phyloP scores from a whole-genome alignment of 305 asterid genomes.

The Fraxinus platypoda region DNA sequence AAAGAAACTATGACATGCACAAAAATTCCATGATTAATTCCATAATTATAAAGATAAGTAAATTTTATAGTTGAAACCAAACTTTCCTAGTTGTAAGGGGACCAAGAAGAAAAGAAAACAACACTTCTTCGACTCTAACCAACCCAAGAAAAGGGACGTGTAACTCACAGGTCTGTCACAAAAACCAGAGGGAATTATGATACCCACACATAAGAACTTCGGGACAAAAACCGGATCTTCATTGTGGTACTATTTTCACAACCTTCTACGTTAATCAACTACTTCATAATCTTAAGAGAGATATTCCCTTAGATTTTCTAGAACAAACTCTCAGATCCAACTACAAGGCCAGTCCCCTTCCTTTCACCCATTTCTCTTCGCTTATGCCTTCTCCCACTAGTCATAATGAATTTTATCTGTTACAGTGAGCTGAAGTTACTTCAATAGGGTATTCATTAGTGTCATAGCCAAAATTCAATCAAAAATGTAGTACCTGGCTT shows the following conservation, averaged over 20 bases:
- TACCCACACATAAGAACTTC: background rate
- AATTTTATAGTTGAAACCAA: background rate
- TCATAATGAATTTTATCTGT: background rate
- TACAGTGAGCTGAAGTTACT: background rate
- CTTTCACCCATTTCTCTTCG: background rate
- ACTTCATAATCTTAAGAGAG: background rate
- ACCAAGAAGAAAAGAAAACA: background rate
- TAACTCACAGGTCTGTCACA: background rate
- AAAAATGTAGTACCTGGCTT: background rate
- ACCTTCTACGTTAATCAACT: background rate
- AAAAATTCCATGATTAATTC: background rate
- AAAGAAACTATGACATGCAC: background rate
- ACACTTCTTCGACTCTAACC: background rate
- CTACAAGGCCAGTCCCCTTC: background rate
- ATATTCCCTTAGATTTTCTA: background rate
- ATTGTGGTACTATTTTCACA: background rate
- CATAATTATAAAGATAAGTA: background rate
- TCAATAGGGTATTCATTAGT: background rate
- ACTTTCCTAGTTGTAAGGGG: background rate
- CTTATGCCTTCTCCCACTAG: background rate
- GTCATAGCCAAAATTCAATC: conserved; percentile 5
- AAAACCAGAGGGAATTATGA: background rate
- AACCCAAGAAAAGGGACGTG: background rate
- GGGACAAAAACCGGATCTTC: background rate
- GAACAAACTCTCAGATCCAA: background rate